Evolutionary conservation across 495 filamentous ascomycete genomes (phyloP), one percentile per base, ranked within the genome.

Genomic region (Aspergillus ostianus): DNA sequence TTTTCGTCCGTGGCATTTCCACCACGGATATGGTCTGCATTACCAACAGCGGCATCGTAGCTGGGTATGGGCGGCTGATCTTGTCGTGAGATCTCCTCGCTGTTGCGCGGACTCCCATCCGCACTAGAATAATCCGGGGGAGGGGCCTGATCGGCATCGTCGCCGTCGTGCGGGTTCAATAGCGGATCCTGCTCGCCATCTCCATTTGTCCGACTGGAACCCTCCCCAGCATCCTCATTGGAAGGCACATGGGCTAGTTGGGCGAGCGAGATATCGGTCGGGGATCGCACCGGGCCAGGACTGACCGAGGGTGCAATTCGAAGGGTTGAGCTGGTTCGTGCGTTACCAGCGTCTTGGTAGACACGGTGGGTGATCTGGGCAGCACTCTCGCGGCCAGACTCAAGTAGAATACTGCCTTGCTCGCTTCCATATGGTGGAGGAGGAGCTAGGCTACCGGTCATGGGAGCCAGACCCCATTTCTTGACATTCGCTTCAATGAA

Each of bases 401-500:
- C 95, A 7, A 98, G 86, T 8, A 98, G 76, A 56, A 98, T 97
- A 66, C 91, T 96, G 55, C 94, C 94, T 70, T 96, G 91, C 73
- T 97, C 94, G 57, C 90, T 94, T 20, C 94, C 94, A 67, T 98
- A 98, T 5, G 94, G 95, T 47, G 94, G 94, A 30, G 94, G 94
- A 15, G 94, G 95, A 46, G 93, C 95, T 45, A 98, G 81, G 68
- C 90, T 95, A 46, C 94, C 94, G 1, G 93, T 96, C 84, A 95
- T 95, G 13, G 94, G 94, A 50, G 94, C 94, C 54, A 98, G 77
- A 7, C 94, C 94, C 94, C 94, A 98, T 81, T 97, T 98, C 83
- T 98, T 98, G 44, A 98, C 94, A 64, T 98, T 98, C 47, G 92
- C 94, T 75, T 98, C 94, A 68, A 98, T 98, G 68, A 97, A 98